Conservation (phyloP, 768 basidiomycete genomes). For the Chalciporus chontae region DNA sequence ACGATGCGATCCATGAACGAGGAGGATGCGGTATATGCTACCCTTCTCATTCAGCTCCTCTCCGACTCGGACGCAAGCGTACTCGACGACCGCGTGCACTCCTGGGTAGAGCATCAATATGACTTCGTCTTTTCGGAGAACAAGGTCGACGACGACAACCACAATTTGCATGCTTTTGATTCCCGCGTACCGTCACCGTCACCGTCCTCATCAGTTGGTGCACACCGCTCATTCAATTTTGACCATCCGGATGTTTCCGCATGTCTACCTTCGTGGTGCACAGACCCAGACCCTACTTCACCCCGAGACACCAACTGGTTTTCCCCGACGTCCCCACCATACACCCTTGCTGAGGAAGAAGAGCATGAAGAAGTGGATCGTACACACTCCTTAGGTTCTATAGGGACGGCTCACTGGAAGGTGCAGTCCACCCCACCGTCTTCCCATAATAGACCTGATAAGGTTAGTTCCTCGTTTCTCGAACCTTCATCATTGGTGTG, state of each 20-base stretch:
- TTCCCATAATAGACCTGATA: not conserved
- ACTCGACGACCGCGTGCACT: slow-evolving; percentile 31
- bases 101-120: slow-evolving; percentile 35
- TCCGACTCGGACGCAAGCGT: slow-evolving; percentile 14
- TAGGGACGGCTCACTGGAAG: not conserved
- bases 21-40: slow-evolving; percentile 29
- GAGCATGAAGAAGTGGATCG: not conserved
- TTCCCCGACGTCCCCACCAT: not conserved
- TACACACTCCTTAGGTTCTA: not conserved
- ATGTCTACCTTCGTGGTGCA: not conserved
- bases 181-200: slow-evolving; percentile 25
- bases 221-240: slow-evolving; percentile 20
- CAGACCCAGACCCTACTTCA: not conserved
- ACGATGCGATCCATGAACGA: slow-evolving; percentile 26
- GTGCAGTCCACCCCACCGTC: not conserved
- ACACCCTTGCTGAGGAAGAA: not conserved
- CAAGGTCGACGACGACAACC: not conserved
- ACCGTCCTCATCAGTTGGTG: slow-evolving; percentile 31
- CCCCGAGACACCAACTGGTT: not conserved
- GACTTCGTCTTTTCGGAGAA: slow-evolving; percentile 31
- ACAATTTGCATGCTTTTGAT: not conserved
- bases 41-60: slow-evolving; percentile 26
- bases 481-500: not conserved
- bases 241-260: slow-evolving; percentile 12
- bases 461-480: not conserved